Evolutionary conservation across 768 basidiomycete species (phyloP), one percentile per base, ranked within the genome.

Genomic region (Lenzites betulinus): DNA sequence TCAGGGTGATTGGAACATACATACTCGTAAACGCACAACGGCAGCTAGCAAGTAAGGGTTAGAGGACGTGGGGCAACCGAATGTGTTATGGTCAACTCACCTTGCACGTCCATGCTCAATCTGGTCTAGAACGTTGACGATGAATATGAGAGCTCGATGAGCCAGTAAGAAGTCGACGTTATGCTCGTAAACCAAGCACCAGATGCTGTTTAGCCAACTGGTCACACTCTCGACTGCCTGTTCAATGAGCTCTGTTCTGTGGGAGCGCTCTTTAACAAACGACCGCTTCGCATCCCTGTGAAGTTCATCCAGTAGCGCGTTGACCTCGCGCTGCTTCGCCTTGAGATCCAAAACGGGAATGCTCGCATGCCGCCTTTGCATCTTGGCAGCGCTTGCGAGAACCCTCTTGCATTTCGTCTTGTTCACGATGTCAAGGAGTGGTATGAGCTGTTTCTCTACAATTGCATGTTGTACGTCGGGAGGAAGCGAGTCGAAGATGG

Each of bases 201-300:
- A 90, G 36, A 89, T 82, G 62, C 85, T 80, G 67, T 77, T 82
- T 49, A 89, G 66, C 87, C 87, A 89, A n/a, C 67, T 66, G 0
- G 80, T 72, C 23, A 89, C 69, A 64, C 77, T 84, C 48, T 83
- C 78, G 9, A 87, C 72, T 7, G 81, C 78, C 68, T 89, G 86
- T 23, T 73, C 64, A 15, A 88, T 66, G 1, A 89, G 75, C 60
- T 86, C 84, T 20, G 82, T 80, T 28, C 79, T 77, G 60, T 75
- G 79, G 1, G 84, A 85, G 30, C 76, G 74, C 51, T 86, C 86
- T 52, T 77, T 81, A 63, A 84, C 73, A 57, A 82, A 73, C 1
- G 81, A 74, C 3, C 78, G 72, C 63, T 87, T 87, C 0, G 79
- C 67, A 61, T 88, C 86, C 44, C 77, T 78, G 1, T 75, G 69